Conservation (phyloP, 192 early-diverging fungal genomes). For the Entomortierella lignicola region DNA sequence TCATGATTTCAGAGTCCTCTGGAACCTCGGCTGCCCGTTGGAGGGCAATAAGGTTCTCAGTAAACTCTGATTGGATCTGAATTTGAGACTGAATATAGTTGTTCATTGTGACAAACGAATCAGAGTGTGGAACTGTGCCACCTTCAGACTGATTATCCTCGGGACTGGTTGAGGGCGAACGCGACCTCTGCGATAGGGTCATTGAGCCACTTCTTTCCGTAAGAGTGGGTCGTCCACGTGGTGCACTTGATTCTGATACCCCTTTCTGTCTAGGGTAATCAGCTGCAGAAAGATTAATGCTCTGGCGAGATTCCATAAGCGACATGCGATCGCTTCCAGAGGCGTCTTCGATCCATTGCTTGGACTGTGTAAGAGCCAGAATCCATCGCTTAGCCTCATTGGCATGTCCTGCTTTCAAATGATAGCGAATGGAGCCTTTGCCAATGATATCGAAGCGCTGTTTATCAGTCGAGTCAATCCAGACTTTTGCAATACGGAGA, state of each 20-base stretch:
- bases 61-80: slow-evolving; percentile 67
- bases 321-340: slow-evolving; percentile 51
- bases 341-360: slow-evolving; percentile 71
- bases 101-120: slow-evolving; percentile 58
- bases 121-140: slow-evolving; percentile 49
- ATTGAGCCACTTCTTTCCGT: slow-evolving; percentile 4
- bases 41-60: slow-evolving; percentile 59
- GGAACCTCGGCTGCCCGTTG: slow-evolving; percentile 33
- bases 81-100: slow-evolving; percentile 69
- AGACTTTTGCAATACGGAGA: slow-evolving; percentile 74
- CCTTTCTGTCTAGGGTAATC: slow-evolving; percentile 19
- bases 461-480: slow-evolving; percentile 71
- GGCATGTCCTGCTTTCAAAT: slow-evolving; percentile 71
- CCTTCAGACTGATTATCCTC: slow-evolving; percentile 6
- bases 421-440: slow-evolving; percentile 80
- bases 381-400: slow-evolving; percentile 88
- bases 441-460: slow-evolving; percentile 83
- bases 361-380: slow-evolving; percentile 79
- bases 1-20: slow-evolving; percentile 44
- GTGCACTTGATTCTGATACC: not conserved
- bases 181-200: slow-evolving; percentile 22
- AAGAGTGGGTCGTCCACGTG: slow-evolving; percentile 19
- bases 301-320: slow-evolving; percentile 34
- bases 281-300: slow-evolving; percentile 3
- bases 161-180: slow-evolving; percentile 35